Evolutionary conservation across 768 basidiomycete genomes (phyloP).

Genomic region (Phylloporus arenicola): DNA sequence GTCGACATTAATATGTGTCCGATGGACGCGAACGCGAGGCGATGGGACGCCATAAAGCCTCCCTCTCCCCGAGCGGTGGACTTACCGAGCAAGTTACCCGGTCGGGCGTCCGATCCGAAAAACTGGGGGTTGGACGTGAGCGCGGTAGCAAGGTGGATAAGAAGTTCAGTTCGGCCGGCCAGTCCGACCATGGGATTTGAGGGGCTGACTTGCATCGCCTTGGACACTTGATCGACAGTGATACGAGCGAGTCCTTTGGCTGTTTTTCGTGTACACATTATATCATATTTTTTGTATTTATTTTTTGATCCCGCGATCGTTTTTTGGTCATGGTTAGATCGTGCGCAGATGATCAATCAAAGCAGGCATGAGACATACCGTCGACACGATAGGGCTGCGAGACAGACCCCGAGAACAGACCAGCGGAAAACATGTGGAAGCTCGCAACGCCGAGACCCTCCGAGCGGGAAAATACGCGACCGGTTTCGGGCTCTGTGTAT

Average conservation of each 20-base stretch:
- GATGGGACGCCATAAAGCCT: neutral
- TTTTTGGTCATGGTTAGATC: neutral
- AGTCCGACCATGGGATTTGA: conserved; percentile 87
- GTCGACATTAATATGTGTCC: neutral
- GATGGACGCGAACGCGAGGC: neutral
- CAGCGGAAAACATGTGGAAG: conserved; percentile 80
- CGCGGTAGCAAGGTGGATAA: conserved; percentile 68
- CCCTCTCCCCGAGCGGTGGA: neutral
- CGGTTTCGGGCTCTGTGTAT: conserved; percentile 59
- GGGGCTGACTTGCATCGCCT: conserved; percentile 73
- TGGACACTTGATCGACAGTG: conserved; percentile 51
- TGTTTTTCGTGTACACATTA: conserved; percentile 25
- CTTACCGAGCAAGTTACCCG: conserved; percentile 77
- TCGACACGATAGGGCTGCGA: conserved; percentile 70
- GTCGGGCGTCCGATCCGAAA: conserved; percentile 71
- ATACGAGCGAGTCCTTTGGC: conserved; percentile 67
- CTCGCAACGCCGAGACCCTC: conserved; percentile 89
- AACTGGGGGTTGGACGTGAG: conserved; percentile 58
- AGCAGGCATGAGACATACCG: conserved; percentile 42
- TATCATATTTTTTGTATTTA: neutral
- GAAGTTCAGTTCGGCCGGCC: conserved; percentile 75
- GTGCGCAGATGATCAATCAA: neutral
- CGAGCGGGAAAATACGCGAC: conserved; percentile 54
- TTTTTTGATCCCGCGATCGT: conserved; percentile 1
- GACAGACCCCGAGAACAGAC: conserved; percentile 66